Evolutionary conservation across 257 asterid species (phyloP), one percentile per base, ranked within the genome.

Genomic region (Salvia hispanica): DNA sequence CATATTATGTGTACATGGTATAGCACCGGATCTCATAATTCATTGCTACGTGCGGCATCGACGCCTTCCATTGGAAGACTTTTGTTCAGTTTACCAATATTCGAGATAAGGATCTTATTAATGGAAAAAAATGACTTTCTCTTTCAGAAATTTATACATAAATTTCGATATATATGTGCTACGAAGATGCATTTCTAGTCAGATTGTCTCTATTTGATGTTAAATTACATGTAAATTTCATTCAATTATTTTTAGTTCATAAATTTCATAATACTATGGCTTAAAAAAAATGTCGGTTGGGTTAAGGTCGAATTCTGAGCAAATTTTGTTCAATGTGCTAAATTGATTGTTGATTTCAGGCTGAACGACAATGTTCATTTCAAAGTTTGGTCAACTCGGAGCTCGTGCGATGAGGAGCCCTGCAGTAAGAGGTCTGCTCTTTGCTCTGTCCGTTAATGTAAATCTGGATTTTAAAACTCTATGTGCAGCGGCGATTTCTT

Each of bases 341-440:
- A 15, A 65, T 65, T 57, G 3, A 25, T 56, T 64, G 31, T 33
- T 62, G 69, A 62, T 64, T 72, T 21, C 51, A 33, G 77, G 69
- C 64, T 70, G 67, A 56, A 58, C 51, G 74, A 80, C 61, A 64
- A 83, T 80, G 88, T 75, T 70, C 76, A 61, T 78, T 67, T 80
- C 83, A 15, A 78, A 76, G 74, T 64, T 83, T 50, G 75, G 33
- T 71, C 79, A 68, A 58, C 74, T 72, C 11, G 79, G 81, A 40
- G 81, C 81, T 46, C 76, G 75, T 13, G 44, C 81, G 13, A 39
- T 71, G 71, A 73, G 61, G 56, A 73, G 59, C 39, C 57, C 64
- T 76, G 61, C 62, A 46, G 74, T 39, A 15, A 72, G 78, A 77
- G 85, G 88, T 83, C 7, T 33, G 71, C 13, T 58, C 40, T 64